Evolutionary conservation across 2,329 filamentous ascomycete species (phyloP).

Genomic region (Emericellopsis atlantica): DNA sequence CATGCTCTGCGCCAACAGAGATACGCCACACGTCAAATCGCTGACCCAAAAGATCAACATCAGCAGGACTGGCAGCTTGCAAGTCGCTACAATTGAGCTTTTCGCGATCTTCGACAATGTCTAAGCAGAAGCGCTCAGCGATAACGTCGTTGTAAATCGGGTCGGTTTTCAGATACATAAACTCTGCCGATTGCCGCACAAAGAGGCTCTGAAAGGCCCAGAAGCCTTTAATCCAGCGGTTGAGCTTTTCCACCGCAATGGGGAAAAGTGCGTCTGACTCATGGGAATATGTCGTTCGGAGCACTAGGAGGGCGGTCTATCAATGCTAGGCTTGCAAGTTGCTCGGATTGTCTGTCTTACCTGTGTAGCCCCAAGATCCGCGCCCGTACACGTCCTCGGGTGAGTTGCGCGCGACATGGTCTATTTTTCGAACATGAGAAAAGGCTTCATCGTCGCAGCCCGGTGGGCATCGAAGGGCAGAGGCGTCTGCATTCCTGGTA

Average conservation of each 20-base stretch:
- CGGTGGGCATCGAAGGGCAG: too few species aligned
- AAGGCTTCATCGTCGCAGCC: too few species aligned
- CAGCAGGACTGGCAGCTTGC: neutral
- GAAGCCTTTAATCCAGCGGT: neutral
- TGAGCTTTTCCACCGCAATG: neutral
- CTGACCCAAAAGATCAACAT: neutral
- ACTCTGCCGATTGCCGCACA: neutral
- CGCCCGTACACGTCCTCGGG: too few species aligned
- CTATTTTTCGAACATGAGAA: too few species aligned
- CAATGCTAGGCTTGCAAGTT: neutral
- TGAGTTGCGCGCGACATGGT: too few species aligned
- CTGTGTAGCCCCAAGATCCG: too few species aligned
- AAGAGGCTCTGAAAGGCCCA: neutral
- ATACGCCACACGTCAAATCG: neutral
- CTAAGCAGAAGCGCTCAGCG: neutral
- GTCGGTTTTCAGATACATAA: neutral
- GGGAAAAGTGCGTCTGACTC: neutral
- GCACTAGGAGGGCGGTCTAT: neutral
- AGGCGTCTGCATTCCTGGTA: too few species aligned
- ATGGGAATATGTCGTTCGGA: neutral
- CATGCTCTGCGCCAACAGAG: neutral
- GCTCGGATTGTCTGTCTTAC: too few species aligned
- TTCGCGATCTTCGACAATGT: neutral
- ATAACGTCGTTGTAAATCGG: neutral
- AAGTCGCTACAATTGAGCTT: neutral